phyloP scores from a whole-genome alignment of 441 rosid species.

The Cnidoscolus chayamansa region DNA sequence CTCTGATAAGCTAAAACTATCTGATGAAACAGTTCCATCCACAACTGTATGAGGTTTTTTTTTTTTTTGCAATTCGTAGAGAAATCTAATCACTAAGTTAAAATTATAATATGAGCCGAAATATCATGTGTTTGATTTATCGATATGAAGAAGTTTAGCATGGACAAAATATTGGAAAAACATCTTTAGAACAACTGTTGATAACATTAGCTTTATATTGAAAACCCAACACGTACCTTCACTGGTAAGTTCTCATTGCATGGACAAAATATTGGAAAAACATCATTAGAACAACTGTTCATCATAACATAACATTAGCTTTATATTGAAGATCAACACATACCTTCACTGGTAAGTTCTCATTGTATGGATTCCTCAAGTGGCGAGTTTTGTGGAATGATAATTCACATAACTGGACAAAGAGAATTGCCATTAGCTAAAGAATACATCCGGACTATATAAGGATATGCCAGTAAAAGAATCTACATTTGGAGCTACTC shows the following conservation, averaged over 20 bases:
- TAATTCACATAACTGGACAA: slow-evolving; percentile 80
- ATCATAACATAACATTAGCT: slow-evolving; percentile 1
- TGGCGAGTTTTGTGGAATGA: slow-evolving; percentile 97
- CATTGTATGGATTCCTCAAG: slow-evolving; percentile 94
- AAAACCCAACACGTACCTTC: slow-evolving; percentile 49
- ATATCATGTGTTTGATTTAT: neutral
- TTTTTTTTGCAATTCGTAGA: neutral
- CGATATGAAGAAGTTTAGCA: neutral
- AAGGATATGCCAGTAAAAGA: slow-evolving; percentile 4
- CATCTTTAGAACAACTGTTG: no score
- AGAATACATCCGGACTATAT: slow-evolving; percentile 16
- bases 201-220: neutral
- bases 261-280: slow-evolving; percentile 28
- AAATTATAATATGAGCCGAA: neutral
- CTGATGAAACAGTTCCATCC: neutral
- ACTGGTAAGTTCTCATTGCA: slow-evolving; percentile 97
- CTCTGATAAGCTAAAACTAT: neutral
- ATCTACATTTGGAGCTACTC: neutral
- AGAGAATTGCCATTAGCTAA: slow-evolving; percentile 32
- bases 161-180: neutral
- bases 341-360: slow-evolving; percentile 99
- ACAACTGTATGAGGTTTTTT: neutral
- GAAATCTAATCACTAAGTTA: neutral
- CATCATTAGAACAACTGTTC: no score
- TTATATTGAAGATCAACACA: neutral